These are phyloP conservation scores for Heliosperma pusillum DNA, from an alignment of 148 eudicot genomes.

Conservation along the genomic window DNA sequence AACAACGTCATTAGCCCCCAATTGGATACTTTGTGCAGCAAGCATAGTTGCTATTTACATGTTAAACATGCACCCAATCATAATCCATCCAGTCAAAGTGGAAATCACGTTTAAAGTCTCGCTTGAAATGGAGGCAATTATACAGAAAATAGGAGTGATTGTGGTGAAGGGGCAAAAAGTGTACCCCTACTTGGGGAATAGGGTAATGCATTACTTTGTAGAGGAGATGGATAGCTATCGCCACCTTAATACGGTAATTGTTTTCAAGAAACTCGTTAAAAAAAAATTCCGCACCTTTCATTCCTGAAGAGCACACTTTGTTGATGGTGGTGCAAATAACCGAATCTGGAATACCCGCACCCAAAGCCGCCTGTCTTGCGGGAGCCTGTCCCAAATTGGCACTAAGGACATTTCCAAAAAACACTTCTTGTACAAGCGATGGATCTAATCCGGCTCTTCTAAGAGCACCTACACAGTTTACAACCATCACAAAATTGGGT, in stretches of 20 bases:
- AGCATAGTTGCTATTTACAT: conserved; percentile 73
- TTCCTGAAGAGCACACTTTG: conserved; percentile 94
- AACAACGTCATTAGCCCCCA: conserved; percentile 76
- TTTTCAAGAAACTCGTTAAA: not conserved
- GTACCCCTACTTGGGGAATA: no score
- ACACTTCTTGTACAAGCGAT: conserved; percentile 78
- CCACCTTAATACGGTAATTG: no score
- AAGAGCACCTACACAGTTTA: conserved; percentile 61
- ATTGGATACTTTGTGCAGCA: conserved; percentile 79
- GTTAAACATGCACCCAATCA: conserved; percentile 15
- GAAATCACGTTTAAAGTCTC: not conserved
- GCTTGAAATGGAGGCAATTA: not conserved
- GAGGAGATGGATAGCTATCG: no score
- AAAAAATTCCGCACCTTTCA: conserved; percentile 62
- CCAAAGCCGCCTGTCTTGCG: conserved; percentile 94
- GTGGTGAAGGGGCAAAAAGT: no score
- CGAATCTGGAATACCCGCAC: conserved; percentile 84
- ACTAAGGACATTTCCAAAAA: conserved; percentile 94
- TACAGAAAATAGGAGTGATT: not conserved
- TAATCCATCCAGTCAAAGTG: conserved; percentile 1
- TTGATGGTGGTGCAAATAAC: conserved; percentile 90
- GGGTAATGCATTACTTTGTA: no score
- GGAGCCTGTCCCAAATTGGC: conserved; percentile 99
- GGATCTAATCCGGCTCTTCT: conserved; percentile 72
- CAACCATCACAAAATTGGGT: conserved; percentile 1